Percentiles rank a stretch among this genome's conserved stretches.
Conservation (phyloP, 2,329 filamentous ascomycete genomes). For the Orbilia brochopaga region DNA sequence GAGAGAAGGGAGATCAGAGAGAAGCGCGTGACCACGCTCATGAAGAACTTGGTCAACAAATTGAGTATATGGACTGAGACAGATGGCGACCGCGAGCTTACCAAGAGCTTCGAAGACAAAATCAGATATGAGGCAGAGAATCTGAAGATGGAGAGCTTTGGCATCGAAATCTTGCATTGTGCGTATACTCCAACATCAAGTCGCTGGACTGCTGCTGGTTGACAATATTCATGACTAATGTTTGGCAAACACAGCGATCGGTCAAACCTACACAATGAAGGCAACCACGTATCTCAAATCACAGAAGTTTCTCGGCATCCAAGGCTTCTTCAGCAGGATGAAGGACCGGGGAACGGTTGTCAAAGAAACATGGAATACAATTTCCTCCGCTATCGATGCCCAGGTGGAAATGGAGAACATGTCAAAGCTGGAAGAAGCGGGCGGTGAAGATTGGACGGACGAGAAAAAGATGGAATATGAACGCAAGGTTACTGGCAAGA, state of each 20-base stretch:
- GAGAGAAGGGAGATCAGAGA: conserved; percentile 84
- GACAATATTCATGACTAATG: not conserved
- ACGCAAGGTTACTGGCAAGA: conserved; percentile 94
- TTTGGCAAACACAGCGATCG: conserved; percentile 68
- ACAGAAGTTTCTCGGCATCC: conserved; percentile 95
- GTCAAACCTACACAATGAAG: conserved; percentile 86
- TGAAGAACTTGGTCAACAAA: conserved; percentile 84
- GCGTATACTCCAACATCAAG: conserved; percentile 15
- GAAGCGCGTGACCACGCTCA: conserved; percentile 84
- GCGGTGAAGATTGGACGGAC: conserved; percentile 97
- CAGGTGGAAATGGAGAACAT: conserved; percentile 99
- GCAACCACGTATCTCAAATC: conserved; percentile 86
- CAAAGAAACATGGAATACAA: conserved; percentile 98
- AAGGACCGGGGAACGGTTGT: conserved; percentile 96
- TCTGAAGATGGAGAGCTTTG: conserved; percentile 98
- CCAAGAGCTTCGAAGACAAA: conserved; percentile 88
- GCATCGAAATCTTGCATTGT: conserved; percentile 68
- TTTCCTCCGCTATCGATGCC: conserved; percentile 92
- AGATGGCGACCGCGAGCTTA: conserved; percentile 84
- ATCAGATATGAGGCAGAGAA: conserved; percentile 94
- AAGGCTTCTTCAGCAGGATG: conserved; percentile 89
- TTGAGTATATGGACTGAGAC: conserved; percentile 97
- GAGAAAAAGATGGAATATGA: conserved; percentile 96
- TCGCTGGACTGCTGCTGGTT: not conserved
- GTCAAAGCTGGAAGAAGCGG: conserved; percentile 91